Conservation (phyloP, 164 flowering plant species). For the Umbellularia californica region DNA sequence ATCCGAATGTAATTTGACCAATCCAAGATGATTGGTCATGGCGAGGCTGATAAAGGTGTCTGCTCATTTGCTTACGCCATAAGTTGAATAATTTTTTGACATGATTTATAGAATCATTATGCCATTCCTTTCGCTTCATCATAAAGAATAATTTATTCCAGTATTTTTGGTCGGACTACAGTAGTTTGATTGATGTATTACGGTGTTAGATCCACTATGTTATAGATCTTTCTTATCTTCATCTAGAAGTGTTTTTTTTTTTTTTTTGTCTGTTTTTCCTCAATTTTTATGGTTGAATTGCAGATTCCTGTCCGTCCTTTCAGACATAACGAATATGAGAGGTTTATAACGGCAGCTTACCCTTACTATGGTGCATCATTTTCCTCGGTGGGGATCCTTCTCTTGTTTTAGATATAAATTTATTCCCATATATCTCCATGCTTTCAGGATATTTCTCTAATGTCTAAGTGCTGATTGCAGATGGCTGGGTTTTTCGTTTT, state of each 20-base stretch:
- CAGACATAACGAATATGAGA: slow-evolving; percentile 95
- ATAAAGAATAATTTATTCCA: too few relatives aligned
- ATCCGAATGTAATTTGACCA: too few relatives aligned
- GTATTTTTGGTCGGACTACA: background rate
- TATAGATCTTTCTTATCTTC: background rate
- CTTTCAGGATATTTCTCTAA: too few relatives aligned
- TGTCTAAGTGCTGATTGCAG: slow-evolving; percentile 35
- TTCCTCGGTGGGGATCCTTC: slow-evolving; percentile 56
- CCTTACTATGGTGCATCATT: slow-evolving; percentile 94
- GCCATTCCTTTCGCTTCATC: too few relatives aligned
- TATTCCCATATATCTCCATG: background rate
- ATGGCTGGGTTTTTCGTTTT: slow-evolving; percentile 89
- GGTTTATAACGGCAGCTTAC: slow-evolving; percentile 85
- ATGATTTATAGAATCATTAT: too few relatives aligned
- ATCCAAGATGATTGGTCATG: too few relatives aligned
- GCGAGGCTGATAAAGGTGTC: too few relatives aligned
- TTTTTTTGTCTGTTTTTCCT: background rate
- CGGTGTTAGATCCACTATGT: too few relatives aligned
- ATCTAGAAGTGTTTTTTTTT: background rate
- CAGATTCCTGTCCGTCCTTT: slow-evolving; percentile 98
- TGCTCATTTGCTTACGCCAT: too few relatives aligned
- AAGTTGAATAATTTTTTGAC: too few relatives aligned
- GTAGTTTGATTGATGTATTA: background rate
- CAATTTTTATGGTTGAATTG: slow-evolving; percentile 14
- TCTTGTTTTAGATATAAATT: background rate